phyloP scores from a whole-genome alignment of 345 rosid genomes.

The Gossypium ekmanianum region DNA sequence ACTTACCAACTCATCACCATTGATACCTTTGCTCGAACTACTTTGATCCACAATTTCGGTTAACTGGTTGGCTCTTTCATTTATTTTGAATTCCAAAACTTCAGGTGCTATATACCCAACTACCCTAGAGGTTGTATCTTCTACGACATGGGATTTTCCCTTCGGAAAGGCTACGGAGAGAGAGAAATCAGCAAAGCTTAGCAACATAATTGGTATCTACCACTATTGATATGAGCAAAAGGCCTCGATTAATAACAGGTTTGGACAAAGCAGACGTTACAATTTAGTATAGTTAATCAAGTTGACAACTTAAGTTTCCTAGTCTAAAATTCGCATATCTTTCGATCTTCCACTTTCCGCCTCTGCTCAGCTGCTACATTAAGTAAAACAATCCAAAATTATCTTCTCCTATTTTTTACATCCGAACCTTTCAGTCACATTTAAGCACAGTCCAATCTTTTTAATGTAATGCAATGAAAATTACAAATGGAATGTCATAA shows the following conservation, averaged over 20 bases:
- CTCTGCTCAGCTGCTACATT: too few relatives aligned
- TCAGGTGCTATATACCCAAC: conserved; percentile 1
- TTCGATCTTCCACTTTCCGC: too few relatives aligned
- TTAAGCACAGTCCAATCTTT: too few relatives aligned
- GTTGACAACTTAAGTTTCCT: too few relatives aligned
- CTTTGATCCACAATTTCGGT: not conserved
- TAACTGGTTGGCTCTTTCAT: not conserved
- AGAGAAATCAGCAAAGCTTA: not conserved
- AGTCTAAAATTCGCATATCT: too few relatives aligned
- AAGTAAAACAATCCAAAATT: too few relatives aligned
- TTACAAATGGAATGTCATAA: too few relatives aligned
- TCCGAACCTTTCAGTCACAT: too few relatives aligned
- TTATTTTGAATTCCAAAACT: not conserved
- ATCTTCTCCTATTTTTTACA: too few relatives aligned
- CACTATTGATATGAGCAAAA: conserved; percentile 2
- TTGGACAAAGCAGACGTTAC: not conserved
- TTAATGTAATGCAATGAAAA: too few relatives aligned
- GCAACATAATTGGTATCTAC: conserved; percentile 1
- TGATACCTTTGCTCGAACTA: conserved; percentile 4
- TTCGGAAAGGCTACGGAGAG: not conserved
- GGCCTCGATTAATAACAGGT: not conserved
- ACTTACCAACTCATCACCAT: conserved; percentile 4
- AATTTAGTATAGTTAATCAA: too few relatives aligned
- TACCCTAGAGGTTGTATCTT: not conserved
- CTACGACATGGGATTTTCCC: not conserved